Evolutionary conservation across 495 filamentous ascomycete species (phyloP), one percentile per base, ranked within the genome.

Genomic region (Talaromyces trachyspermus): DNA sequence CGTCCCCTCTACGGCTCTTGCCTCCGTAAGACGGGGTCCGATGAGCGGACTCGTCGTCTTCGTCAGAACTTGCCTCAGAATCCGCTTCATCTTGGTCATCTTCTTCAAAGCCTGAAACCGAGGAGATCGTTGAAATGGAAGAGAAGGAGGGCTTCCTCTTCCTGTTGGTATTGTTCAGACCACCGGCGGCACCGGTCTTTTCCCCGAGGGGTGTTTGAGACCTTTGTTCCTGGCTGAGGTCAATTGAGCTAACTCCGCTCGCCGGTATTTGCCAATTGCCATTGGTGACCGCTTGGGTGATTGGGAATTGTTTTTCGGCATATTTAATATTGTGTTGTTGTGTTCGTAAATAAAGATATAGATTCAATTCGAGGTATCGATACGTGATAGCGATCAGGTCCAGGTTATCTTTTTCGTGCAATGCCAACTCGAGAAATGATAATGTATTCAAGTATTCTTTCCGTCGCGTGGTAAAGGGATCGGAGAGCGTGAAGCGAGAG

Each of bases 1-100:
- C 62, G 59, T 47, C 57, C n/a, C n/a, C 39, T 49, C 56, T 64
- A 30, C 63, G 54, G 25, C 62, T 54, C 43, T 64, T 62, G 55
- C 60, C 57, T 41, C 59, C 62, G 64, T 66, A 75, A 68, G 75
- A 78, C 72, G 71, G 74, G 70, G 68, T 69, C 32, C 69, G 56
- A 23, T 63, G 71, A 55, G 69, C 68, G 46, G 71, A 65, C 44
- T 73, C 65, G 44, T 75, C 71, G 45, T 61, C 70, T 46, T 74
- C 70, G 39, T 71, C 70, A 9, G 49, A 51, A 17, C 42, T 51
- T n/a, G 29, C 48, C 23, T 58, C 51, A 2, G 65, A 61, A 26
- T 76, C 76, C 5, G 66, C 71, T 54, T 74, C 65, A 38, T 74
- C 72, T 30, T 68, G 68, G 6, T 71, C 68, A 15, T 68, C 64